Evolutionary conservation across 371 early-diverging fungal genomes (phyloP).

Genomic region (Mortierella sp.): DNA sequence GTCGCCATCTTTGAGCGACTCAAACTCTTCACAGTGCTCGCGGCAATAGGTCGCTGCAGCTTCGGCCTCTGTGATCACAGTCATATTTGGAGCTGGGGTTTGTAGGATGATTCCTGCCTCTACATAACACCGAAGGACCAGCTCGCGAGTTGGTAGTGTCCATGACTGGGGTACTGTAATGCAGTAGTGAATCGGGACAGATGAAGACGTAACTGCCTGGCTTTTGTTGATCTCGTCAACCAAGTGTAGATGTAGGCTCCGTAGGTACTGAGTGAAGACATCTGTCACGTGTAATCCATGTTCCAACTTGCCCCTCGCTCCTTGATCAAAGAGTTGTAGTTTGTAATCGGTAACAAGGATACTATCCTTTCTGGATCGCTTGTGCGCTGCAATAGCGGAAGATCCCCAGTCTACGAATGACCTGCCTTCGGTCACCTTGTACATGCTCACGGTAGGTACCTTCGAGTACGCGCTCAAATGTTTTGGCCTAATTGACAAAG

Average conservation of each 20-base stretch:
- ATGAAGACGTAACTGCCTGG: constrained; percentile 40
- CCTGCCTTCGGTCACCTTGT: constrained; percentile 35
- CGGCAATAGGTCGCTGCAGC: constrained; percentile 52
- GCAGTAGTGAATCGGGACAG: constrained; percentile 45
- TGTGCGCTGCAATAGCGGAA: constrained; percentile 32
- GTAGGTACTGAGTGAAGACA: constrained; percentile 39
- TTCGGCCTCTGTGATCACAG: constrained; percentile 51
- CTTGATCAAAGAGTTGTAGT: constrained; percentile 42
- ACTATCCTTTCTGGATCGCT: constrained; percentile 32
- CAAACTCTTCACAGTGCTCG: constrained; percentile 48
- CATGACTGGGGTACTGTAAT: constrained; percentile 50
- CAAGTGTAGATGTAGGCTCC: constrained; percentile 34
- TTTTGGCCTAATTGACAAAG: constrained; percentile 31
- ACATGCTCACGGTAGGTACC: constrained; percentile 46
- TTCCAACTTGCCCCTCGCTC: constrained; percentile 36
- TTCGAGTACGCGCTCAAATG: constrained; percentile 50
- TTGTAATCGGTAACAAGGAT: constrained; percentile 43
- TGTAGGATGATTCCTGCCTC: constrained; percentile 42
- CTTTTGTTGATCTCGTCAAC: constrained; percentile 49
- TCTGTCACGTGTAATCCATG: constrained; percentile 46
- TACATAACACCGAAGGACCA: constrained; percentile 49
- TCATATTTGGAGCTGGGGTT: constrained; percentile 50
- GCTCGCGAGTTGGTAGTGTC: constrained; percentile 45
- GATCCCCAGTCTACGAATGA: constrained; percentile 46
- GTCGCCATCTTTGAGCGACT: constrained; percentile 41